Conservation (phyloP, 176 grass and related monocot species). For the Juncus effusus region DNA sequence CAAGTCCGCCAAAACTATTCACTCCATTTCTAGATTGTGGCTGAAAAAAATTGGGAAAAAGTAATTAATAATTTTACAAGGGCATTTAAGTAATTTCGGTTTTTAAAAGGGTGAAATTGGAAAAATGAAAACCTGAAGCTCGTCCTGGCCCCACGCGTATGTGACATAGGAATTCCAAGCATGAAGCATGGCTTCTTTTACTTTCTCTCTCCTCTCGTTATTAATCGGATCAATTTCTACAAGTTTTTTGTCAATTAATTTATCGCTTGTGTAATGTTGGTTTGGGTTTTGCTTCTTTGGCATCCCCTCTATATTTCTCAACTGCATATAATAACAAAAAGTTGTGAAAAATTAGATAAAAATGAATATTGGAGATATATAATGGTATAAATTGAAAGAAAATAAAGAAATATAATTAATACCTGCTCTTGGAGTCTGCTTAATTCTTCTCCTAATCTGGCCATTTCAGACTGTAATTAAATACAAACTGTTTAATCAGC, state of each 20-base stretch:
- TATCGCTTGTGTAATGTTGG: slow-evolving; percentile 33
- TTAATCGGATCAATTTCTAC: slow-evolving; percentile 68
- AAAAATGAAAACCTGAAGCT: slow-evolving; percentile 78
- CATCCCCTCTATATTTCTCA: slow-evolving; percentile 59
- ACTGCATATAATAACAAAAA: slow-evolving; percentile 38
- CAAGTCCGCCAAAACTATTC: slow-evolving; percentile 97
- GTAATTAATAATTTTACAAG: neutral
- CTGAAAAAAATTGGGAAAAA: slow-evolving; percentile 39
- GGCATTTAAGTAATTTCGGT: slow-evolving; percentile 14
- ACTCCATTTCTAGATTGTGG: slow-evolving; percentile 88
- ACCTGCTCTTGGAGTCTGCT: slow-evolving; percentile 81
- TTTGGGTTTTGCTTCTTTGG: slow-evolving; percentile 21
- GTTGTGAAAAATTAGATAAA: slow-evolving; percentile 3
- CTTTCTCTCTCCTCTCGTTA: slow-evolving; percentile 80
- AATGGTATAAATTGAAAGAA: slow-evolving; percentile 14
- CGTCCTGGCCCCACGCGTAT: slow-evolving; percentile 94
- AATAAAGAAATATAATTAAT: slow-evolving; percentile 16
- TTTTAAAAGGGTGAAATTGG: neutral
- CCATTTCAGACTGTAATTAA: slow-evolving; percentile 59
- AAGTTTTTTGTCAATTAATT: slow-evolving; percentile 29
- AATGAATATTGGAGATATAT: neutral
- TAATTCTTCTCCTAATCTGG: slow-evolving; percentile 53
- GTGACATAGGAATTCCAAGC: slow-evolving; percentile 95
- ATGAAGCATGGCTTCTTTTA: slow-evolving; percentile 91
- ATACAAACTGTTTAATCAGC: slow-evolving; percentile 24